A percentile compares a stretch with the other conserved stretches of the same genome.
Evolutionary conservation across 345 rosid genomes (phyloP).

Genomic region (Salix exigua): DNA sequence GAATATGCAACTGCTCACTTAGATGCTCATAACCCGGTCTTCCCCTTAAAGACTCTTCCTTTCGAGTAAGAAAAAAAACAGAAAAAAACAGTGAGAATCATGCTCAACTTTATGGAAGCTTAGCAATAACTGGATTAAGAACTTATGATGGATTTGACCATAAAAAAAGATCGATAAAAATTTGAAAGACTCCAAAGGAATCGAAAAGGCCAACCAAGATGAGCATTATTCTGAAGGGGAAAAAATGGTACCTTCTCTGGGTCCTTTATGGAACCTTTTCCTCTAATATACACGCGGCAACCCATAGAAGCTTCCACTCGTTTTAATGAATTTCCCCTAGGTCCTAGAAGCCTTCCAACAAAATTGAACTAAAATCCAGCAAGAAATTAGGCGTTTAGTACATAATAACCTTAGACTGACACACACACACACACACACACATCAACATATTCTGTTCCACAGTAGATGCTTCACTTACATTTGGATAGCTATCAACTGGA

Average conservation of each 20-base stretch:
- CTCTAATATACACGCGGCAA: slow-evolving; percentile 24
- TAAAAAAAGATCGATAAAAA: not conserved
- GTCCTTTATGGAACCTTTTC: slow-evolving; percentile 24
- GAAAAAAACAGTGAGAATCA: slow-evolving; percentile 3
- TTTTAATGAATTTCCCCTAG: slow-evolving; percentile 93
- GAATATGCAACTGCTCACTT: slow-evolving; percentile 24
- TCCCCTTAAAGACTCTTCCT: slow-evolving; percentile 26
- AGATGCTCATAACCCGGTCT: slow-evolving; percentile 30
- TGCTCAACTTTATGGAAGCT: not conserved
- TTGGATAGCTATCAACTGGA: slow-evolving; percentile 86
- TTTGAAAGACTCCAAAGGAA: not conserved
- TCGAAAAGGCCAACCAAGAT: not conserved
- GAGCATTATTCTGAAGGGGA: not conserved
- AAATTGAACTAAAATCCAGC: slow-evolving; percentile 66
- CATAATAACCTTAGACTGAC: not conserved
- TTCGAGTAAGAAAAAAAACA: not conserved
- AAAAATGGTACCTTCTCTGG: slow-evolving; percentile 19
- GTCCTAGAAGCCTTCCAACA: slow-evolving; percentile 93
- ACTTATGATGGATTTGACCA: not conserved
- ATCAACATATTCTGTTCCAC: not conserved
- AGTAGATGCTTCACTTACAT: slow-evolving; percentile 33
- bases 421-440: not conserved
- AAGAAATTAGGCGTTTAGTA: slow-evolving; percentile 7
- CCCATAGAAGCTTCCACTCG: slow-evolving; percentile 52
- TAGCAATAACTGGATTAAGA: not conserved